Evolutionary conservation across 2,329 filamentous ascomycete species (phyloP).

Genomic region (Arthroderma sp.): DNA sequence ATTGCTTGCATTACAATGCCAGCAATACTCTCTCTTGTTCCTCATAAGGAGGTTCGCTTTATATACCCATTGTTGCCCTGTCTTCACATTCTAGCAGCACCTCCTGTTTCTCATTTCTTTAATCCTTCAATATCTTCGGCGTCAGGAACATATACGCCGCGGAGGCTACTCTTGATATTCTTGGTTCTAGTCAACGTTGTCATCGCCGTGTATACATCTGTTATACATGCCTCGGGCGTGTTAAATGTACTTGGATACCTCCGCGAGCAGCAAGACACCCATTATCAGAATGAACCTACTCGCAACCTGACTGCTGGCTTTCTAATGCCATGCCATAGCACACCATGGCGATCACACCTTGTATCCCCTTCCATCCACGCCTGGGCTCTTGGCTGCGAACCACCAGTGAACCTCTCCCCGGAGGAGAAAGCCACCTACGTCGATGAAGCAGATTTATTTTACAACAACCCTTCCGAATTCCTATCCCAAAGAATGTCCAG

Average conservation of each 20-base stretch:
- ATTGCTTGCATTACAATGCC: constrained; percentile 50
- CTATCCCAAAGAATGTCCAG: constrained; percentile 43
- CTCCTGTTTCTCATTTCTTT: constrained; percentile 55
- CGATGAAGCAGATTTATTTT: constrained; percentile 89
- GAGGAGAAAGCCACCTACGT: constrained; percentile 56
- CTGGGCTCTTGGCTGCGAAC: constrained; percentile 82
- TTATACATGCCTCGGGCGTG: constrained; percentile 69
- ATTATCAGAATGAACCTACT: background rate
- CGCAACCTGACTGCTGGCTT: constrained; percentile 52
- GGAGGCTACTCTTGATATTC: constrained; percentile 42
- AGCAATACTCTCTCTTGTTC: constrained; percentile 58
- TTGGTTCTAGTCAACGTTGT: constrained; percentile 55
- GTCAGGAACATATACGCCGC: constrained; percentile 32
- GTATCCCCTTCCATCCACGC: constrained; percentile 62
- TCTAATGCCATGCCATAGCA: constrained; percentile 90
- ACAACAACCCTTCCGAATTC: constrained; percentile 51
- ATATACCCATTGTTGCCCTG: constrained; percentile 82
- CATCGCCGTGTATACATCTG: constrained; percentile 61
- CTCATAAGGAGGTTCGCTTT: constrained; percentile 96
- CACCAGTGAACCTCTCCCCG: constrained; percentile 57
- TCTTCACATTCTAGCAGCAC: constrained; percentile 69
- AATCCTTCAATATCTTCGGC: constrained; percentile 30
- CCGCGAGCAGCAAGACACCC: constrained; percentile 51
- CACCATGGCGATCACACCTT: constrained; percentile 84
- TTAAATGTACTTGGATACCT: constrained; percentile 63